Base-by-base conservation (phyloP, 345 rosid species). In the Excoecaria agallocha region DNA sequence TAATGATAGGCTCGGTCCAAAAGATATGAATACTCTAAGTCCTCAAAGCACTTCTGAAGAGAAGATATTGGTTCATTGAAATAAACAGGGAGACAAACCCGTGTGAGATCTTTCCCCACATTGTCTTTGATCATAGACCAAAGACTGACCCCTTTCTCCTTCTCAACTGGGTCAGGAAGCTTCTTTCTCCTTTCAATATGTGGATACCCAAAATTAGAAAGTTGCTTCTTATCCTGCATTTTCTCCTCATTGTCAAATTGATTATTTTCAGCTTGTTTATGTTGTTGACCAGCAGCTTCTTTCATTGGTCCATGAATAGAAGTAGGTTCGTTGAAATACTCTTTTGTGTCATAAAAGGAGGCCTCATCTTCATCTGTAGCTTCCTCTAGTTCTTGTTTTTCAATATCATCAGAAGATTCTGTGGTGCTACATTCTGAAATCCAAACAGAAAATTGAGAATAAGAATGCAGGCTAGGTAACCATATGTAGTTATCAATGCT, bases 91-190 rank as follows among this genome's bases (percentile, higher is more conserved):
- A 95, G 97, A 76, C 99, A 95, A 76, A 95, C 97, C 82, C 98
- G 84, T 12, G 97, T 86, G 50, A 95, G 94, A 87, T 95, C 99
- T 82, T 95, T 95, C 68, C 99, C 99, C 69, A 93, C 99, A 59
- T 91, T 93, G 88, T 95, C 99, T 82, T 95, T 95, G 81, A 93
- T 95, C 96, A 93, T 87, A 71, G 98, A 95, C 99, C 99, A 93
- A 79, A 95, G 97, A 80, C 98, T 95, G 37, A 93, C 94, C 64
- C 96, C 98, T 86, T 88, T 93, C 85, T 93, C 98, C 85, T 95
- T 91, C 83, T 95, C 99, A 76, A 88, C 85, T 50, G 99, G 98
- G 78, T 86, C 91, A 54, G 98, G 99, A 83, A 95, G 97, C 84
- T 86, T 91, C 60, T 76, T 79, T 79, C 99, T 78, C 83, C 98